Base-by-base conservation (phyloP, 2,329 filamentous ascomycete genomes). In the Didymellaceae sp. region DNA sequence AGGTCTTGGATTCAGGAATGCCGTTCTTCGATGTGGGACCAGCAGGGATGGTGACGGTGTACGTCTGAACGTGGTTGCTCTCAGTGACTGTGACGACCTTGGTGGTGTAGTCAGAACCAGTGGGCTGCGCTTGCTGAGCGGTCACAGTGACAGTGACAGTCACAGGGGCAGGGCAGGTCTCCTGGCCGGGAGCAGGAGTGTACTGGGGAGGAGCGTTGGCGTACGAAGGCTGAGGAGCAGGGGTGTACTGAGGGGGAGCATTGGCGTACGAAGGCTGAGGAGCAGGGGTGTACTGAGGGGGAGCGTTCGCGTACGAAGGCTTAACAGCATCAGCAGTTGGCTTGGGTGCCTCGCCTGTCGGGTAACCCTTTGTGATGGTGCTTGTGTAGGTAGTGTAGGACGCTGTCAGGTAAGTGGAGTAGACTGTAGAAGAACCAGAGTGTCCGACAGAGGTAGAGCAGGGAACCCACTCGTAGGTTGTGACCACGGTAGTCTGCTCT, bases 331-430 rank as follows among this genome's bases (percentile, higher is more conserved):
- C 43, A 8, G 35, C 44, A 6, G 54, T 62, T 39, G 57, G 50
- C 52, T 52, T 49, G 10, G 61, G 54, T 20, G 59, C 40, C 30
- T 42, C 46, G 34, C 53, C 57, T 31, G 26, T 28, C 8, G 17
- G 28, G 62, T 56, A 33, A 68, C n/a, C n/a, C n/a, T n/a, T 69
- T 22, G 62, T 62, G 31, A 67, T 68, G 17, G 63, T 63, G 39
- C 66, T 64, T 1, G 70, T 62, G 47, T 60, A 62, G n/a, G 26
- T 13, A 28, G 26, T 28, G 59, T 65, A 69, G n/a, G 62, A 62
- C 5, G 67, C 45, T 5, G 70, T 74, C n/a, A 76, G 57, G 62
- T 71, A 76, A 44, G 73, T 75, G 3, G 67, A 71, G 65, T 73
- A 75, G 60, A 65, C 63, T 26, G 60, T 66, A 5, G 62, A 60